Conservation (phyloP, 2,329 filamentous ascomycete genomes). For the Penicillium verrucosum region DNA sequence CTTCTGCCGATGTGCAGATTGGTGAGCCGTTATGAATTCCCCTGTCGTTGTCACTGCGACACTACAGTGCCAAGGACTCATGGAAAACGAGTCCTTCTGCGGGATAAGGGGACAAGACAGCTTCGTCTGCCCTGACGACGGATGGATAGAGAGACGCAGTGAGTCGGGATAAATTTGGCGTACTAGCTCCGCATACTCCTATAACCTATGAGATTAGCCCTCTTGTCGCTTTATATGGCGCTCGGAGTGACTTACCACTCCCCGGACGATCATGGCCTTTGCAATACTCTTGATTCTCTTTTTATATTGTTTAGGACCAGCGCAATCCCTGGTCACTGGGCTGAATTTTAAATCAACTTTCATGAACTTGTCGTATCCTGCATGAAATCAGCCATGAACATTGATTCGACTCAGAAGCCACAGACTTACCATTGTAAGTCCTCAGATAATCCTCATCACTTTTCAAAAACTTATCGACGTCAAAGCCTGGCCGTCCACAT, state of each 20-base stretch:
- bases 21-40: constrained; percentile 7
- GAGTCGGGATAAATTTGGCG: constrained; percentile 9
- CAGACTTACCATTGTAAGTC: constrained; percentile 3
- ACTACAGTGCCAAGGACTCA: constrained; percentile 11
- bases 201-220: neutral
- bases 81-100: constrained; percentile 2
- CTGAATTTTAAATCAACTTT: constrained; percentile 9
- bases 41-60: constrained; percentile 2
- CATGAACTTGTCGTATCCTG: constrained; percentile 10
- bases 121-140: constrained; percentile 7
- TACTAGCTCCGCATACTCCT: constrained; percentile 7
- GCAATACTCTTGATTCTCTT: constrained; percentile 8
- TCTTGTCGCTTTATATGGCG: neutral
- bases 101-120: constrained; percentile 7
- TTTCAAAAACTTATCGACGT: constrained; percentile 6
- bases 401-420: neutral
- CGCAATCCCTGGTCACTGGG: constrained; percentile 2
- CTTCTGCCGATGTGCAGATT: neutral
- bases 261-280: constrained; percentile 6
- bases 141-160: constrained; percentile 8
- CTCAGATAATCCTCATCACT: constrained; percentile 7
- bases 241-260: neutral
- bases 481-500: constrained; percentile 1
- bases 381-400: neutral
- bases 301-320: constrained; percentile 7